Conservation (phyloP, 2,329 filamentous ascomycete species). For the Akanthomyces muscarius region DNA sequence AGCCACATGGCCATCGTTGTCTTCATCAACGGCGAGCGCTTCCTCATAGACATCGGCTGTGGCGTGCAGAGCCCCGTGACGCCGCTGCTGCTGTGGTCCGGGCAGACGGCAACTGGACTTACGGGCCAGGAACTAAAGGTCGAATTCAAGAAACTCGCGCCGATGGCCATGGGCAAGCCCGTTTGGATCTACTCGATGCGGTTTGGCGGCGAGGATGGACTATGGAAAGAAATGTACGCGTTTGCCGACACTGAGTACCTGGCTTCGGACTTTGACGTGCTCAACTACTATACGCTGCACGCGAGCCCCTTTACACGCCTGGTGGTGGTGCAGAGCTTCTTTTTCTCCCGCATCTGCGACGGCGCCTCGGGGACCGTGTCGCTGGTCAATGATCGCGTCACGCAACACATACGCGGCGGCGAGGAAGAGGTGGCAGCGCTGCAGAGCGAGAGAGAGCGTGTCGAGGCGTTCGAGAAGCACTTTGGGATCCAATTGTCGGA, state of each 20-base stretch:
- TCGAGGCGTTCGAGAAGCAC: not conserved
- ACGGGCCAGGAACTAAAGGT: not conserved
- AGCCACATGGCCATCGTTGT: slow-evolving; percentile 12
- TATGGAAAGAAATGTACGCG: slow-evolving; percentile 7
- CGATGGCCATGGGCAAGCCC: not conserved
- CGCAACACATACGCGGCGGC: not conserved
- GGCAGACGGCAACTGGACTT: not conserved
- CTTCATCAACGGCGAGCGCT: not conserved
- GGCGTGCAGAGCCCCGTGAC: not conserved
- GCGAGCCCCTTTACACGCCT: not conserved
- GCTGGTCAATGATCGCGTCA: not conserved
- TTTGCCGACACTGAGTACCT: slow-evolving; percentile 13
- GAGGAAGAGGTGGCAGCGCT: slow-evolving; percentile 1
- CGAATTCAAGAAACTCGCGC: not conserved
- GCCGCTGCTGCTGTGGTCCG: not conserved
- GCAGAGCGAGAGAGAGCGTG: not conserved
- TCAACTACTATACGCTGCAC: slow-evolving; percentile 13
- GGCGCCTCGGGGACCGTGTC: not conserved
- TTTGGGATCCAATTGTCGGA: not conserved
- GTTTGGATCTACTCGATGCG: slow-evolving; percentile 12
- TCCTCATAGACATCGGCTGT: slow-evolving; percentile 5
- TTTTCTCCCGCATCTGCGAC: not conserved
- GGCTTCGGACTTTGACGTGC: slow-evolving; percentile 3
- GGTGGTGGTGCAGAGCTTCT: slow-evolving; percentile 9
- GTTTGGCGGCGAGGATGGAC: not conserved